phyloP scores from a whole-genome alignment of 2,329 filamentous ascomycete genomes.

The Bisporella sp. region DNA sequence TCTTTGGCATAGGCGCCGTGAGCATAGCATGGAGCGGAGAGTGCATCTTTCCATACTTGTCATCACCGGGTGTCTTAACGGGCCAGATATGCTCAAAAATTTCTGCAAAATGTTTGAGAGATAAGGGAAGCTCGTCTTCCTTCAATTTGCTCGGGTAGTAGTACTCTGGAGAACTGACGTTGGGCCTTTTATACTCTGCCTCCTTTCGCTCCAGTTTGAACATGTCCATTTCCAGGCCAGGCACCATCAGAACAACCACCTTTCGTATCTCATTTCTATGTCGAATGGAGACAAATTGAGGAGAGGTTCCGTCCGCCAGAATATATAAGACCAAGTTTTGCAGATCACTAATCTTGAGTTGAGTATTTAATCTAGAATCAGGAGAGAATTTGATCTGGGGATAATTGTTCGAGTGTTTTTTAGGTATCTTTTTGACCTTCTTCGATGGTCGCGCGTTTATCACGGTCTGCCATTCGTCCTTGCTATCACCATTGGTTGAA shows the following conservation, averaged over 20 bases:
- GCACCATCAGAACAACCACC: conserved; percentile 85
- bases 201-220: conserved; percentile 39
- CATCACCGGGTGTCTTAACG: conserved; percentile 79
- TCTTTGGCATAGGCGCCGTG: conserved; percentile 63
- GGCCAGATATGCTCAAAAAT: conserved; percentile 90
- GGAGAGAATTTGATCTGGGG: conserved; percentile 51
- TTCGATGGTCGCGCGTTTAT: conserved; percentile 41
- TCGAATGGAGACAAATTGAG: conserved; percentile 57
- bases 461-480: conserved; percentile 46
- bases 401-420: conserved; percentile 48
- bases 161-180: conserved; percentile 45
- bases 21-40: conserved; percentile 84
- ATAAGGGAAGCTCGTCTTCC: conserved; percentile 42
- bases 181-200: conserved; percentile 9
- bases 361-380: conserved; percentile 49
- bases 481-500: conserved; percentile 5
- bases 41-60: conserved; percentile 71
- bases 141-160: conserved; percentile 50
- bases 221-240: conserved; percentile 85
- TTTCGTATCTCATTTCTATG: conserved; percentile 63
- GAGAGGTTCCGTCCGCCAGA: conserved; percentile 56
- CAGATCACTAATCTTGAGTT: conserved; percentile 55
- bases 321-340: conserved; percentile 60
- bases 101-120: conserved; percentile 61
- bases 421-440: conserved; percentile 55